Conservation (phyloP, 352 stramenopile genomes). For the Phytophthora quininea region DNA sequence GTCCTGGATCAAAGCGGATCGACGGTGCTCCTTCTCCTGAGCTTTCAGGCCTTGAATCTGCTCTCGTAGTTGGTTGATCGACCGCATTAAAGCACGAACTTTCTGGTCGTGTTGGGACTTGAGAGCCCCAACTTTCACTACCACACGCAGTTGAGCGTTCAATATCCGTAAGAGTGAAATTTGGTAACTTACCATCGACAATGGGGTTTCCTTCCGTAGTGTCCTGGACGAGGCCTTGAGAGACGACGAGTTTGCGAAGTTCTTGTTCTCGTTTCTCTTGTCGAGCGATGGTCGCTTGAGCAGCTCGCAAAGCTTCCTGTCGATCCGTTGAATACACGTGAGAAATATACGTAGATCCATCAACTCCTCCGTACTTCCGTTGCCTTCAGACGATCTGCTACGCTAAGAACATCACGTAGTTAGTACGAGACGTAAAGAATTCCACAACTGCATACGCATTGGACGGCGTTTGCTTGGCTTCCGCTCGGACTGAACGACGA, state of each 20-base stretch:
- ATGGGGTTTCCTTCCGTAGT: constrained; percentile 36
- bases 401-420: constrained; percentile 20
- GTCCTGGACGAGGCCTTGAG: constrained; percentile 43
- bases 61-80: constrained; percentile 82
- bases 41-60: constrained; percentile 73
- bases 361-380: constrained; percentile 43
- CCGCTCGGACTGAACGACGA: constrained; percentile 26
- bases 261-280: constrained; percentile 72
- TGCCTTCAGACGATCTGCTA: constrained; percentile 53
- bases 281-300: constrained; percentile 61
- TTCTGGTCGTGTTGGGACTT: constrained; percentile 76
- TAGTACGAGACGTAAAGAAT: too few relatives aligned
- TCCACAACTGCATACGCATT: constrained; percentile 27
- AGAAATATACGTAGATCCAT: too few relatives aligned
- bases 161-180: not conserved
- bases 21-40: constrained; percentile 87
- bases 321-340: too few relatives aligned
- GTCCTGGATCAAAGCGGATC: constrained; percentile 85
- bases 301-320: constrained; percentile 57
- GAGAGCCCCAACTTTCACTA: constrained; percentile 71
- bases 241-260: constrained; percentile 54
- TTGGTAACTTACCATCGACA: constrained; percentile 43
- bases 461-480: constrained; percentile 43
- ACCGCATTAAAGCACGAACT: constrained; percentile 87
- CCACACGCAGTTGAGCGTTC: not conserved